Evolutionary conservation across 2,329 filamentous ascomycete species (phyloP).

Genomic region (Dendrostoma leiphaemia): DNA sequence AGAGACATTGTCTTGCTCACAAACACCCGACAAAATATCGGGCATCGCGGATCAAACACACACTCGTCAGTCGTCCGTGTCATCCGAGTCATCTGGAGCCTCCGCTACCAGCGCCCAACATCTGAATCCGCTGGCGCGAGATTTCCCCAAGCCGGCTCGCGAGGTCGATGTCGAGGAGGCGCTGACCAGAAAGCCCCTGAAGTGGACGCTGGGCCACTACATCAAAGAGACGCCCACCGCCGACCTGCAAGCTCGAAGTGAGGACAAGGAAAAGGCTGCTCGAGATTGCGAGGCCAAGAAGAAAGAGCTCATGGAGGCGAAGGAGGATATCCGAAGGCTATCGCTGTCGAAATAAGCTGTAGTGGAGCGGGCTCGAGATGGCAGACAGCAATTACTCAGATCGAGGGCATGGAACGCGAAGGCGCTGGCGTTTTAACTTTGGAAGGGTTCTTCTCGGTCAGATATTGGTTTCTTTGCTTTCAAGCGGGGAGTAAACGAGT

Average conservation of each 20-base stretch:
- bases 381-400: too few species aligned
- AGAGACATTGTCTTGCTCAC: not conserved
- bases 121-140: slow-evolving; percentile 34
- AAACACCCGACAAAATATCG: not conserved
- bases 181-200: slow-evolving; percentile 38
- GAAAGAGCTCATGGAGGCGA: slow-evolving; percentile 41
- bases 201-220: slow-evolving; percentile 38
- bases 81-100: slow-evolving; percentile 13
- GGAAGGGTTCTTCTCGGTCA: too few species aligned
- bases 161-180: slow-evolving; percentile 42
- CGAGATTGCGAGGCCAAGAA: slow-evolving; percentile 46
- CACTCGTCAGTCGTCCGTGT: slow-evolving; percentile 18
- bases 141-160: slow-evolving; percentile 38
- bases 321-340: slow-evolving; percentile 23
- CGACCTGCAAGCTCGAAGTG: slow-evolving; percentile 24
- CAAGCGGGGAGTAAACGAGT: too few species aligned
- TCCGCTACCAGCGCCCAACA: slow-evolving; percentile 11
- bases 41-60: not conserved
- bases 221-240: slow-evolving; percentile 26
- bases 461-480: too few species aligned
- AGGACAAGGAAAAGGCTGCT: slow-evolving; percentile 33
- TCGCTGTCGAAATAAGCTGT: not conserved
- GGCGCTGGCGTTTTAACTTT: not conserved
- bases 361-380: too few species aligned
- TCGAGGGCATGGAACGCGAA: not conserved